Conservation (phyloP, 2,329 filamentous ascomycete species). For the Colletotrichum australisinense region DNA sequence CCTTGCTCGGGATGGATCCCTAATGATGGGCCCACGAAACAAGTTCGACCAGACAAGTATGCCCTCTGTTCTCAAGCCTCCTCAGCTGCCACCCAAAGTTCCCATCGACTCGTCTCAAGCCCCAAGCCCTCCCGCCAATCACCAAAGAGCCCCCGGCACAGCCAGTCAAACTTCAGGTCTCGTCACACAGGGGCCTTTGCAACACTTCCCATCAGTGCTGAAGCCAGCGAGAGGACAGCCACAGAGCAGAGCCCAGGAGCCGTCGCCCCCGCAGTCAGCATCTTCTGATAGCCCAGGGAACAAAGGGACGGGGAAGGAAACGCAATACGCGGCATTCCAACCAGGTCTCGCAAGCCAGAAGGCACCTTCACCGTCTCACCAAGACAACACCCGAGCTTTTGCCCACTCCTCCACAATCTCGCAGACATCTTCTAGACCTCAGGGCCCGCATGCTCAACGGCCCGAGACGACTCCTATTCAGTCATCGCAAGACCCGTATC, state of each 20-base stretch:
- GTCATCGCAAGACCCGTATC: background rate
- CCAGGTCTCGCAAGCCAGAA: background rate
- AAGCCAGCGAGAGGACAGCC: constrained; percentile 42
- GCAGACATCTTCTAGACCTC: background rate
- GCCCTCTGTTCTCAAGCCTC: constrained; percentile 40
- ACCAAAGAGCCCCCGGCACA: background rate
- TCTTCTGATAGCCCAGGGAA: background rate
- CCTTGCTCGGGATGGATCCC: constrained; percentile 41
- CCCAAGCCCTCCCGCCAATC: background rate
- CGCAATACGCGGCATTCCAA: constrained; percentile 7
- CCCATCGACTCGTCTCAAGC: constrained; percentile 6
- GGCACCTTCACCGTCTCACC: too few species aligned
- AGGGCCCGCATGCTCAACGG: constrained; percentile 2
- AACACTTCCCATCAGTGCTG: constrained; percentile 43
- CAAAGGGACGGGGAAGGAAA: background rate
- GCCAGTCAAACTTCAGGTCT: background rate
- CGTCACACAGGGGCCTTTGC: background rate
- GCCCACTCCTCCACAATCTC: background rate
- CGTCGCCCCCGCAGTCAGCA: background rate
- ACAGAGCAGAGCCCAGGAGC: background rate
- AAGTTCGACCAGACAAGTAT: constrained; percentile 39
- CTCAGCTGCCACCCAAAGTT: constrained; percentile 38
- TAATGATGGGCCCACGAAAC: constrained; percentile 38
- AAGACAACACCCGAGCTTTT: background rate
- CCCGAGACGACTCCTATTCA: constrained; percentile 19